Base-by-base conservation (phyloP, 148 eudicot genomes). In the Vaccinium macrocarpon region DNA sequence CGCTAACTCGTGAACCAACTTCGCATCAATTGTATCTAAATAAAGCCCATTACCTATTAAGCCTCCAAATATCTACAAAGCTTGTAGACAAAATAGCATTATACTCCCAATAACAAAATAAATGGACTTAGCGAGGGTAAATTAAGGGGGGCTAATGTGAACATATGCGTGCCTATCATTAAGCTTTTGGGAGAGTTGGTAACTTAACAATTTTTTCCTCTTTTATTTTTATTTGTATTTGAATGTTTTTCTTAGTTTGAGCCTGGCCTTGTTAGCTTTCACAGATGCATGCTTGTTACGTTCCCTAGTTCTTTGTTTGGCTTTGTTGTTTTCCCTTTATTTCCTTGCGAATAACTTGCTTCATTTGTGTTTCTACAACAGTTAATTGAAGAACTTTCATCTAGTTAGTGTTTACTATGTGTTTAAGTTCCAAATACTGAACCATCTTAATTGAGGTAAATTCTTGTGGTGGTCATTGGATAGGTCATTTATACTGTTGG, bases 401-500 rank as follows among this genome's bases (percentile, higher is more conserved):
- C 75, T 49, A 46, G 64, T 16, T 53, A 68, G 35, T 82, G 6
- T 50, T 66, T 19, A 56, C 59, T 23, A 11, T 11, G 72, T 62
- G 35, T 29, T 61, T 8, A n/a, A 62, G 59, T 42, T 62, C 50
- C 52, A 72, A 68, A 82, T 50, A 19, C 64, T 62, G 9, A 49
- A 8, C 46, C 18, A 38, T 72, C 46, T 10, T 19, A 25, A 51
- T 32, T 32, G 55, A 71, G 84, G 21, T 73, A 11, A 70, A 27
- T 50, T 50, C 48, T 86, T 42, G 49, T 71, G 70, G 52, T 49
- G 21, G 62, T 68, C 48, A 76, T 87, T 87, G 48, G 59, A 75
- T 93, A 96, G 99, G 93, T 96, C 66, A 90, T 89, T 82, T 94
- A 94, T 86, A 92, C 97, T 42, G 98, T 93, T 87, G 99, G 95